Evolutionary conservation across 305 asterid species (phyloP).

Genomic region (Solanum hybrid): DNA sequence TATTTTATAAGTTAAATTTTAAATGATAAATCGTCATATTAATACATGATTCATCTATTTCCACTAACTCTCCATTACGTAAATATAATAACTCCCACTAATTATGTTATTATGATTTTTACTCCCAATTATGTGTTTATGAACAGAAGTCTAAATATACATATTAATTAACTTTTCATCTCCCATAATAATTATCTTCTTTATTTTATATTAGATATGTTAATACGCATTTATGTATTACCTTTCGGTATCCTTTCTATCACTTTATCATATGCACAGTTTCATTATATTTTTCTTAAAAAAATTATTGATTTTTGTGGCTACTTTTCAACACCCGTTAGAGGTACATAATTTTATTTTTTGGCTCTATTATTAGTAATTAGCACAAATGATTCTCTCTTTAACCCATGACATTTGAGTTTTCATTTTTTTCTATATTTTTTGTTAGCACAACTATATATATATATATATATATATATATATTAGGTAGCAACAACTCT

Average conservation of each 20-base stretch:
- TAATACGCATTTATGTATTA: background rate
- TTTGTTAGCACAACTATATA: background rate
- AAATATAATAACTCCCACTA: background rate
- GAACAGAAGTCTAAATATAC: background rate
- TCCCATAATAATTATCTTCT: background rate
- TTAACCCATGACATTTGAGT: background rate
- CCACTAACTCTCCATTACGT: background rate
- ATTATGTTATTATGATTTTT: background rate
- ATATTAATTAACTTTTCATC: background rate
- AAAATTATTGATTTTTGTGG: background rate
- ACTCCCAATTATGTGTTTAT: background rate
- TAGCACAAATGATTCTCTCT: background rate
- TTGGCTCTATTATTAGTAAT: background rate
- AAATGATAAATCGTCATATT: background rate
- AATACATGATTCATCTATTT: background rate
- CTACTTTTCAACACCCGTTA: background rate
- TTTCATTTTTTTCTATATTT: background rate
- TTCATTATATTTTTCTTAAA: background rate
- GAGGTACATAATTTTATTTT: background rate
- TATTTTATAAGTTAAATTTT: too few species aligned
- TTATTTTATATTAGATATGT: background rate
- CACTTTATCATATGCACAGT: background rate
- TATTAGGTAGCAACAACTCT: background rate
- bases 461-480: too few species aligned
- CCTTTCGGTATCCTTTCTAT: background rate